Conservation (phyloP, 164 flowering plant genomes). For the Liriodendron chinense region DNA sequence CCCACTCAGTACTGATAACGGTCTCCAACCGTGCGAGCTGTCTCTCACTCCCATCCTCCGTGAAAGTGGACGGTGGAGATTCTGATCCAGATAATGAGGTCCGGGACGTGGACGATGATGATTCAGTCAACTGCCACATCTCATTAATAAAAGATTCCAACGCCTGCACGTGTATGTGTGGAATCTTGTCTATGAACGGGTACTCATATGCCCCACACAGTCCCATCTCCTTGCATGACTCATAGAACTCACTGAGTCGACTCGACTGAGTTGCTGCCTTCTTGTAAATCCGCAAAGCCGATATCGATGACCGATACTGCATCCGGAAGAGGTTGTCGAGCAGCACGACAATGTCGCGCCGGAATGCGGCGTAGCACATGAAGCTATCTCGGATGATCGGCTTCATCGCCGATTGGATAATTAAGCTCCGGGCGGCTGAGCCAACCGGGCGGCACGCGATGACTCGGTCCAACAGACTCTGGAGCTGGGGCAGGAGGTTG, state of each 20-base stretch:
- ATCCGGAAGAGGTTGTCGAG: slow-evolving; percentile 48
- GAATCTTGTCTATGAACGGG: slow-evolving; percentile 52
- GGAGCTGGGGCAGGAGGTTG: slow-evolving; percentile 41
- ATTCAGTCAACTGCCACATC: slow-evolving; percentile 56
- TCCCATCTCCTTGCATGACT: slow-evolving; percentile 38
- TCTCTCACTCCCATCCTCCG: slow-evolving; percentile 24
- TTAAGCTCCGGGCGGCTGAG: slow-evolving; percentile 26
- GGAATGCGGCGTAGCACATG: slow-evolving; percentile 35
- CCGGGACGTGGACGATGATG: slow-evolving; percentile 28
- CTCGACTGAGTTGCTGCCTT: slow-evolving; percentile 49
- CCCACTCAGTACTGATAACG: slow-evolving; percentile 27
- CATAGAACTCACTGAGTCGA: slow-evolving; percentile 42
- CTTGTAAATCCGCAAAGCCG: slow-evolving; percentile 49
- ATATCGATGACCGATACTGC: slow-evolving; percentile 36
- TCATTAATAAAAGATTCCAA: slow-evolving; percentile 48
- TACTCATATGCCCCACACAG: slow-evolving; percentile 56
- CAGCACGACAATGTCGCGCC: slow-evolving; percentile 28
- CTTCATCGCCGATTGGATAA: slow-evolving; percentile 48
- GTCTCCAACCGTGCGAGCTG: slow-evolving; percentile 9
- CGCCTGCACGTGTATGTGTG: slow-evolving; percentile 45
- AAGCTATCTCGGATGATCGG: slow-evolving; percentile 57
- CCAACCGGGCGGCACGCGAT: slow-evolving; percentile 51
- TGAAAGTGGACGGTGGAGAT: slow-evolving; percentile 18
- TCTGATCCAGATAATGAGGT: slow-evolving; percentile 5
- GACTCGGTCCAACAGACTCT: slow-evolving; percentile 47